Percentiles rank a stretch among this genome's conserved stretches.
phyloP scores from a whole-genome alignment of 768 basidiomycete species.

The Lactifluus rugatus region DNA sequence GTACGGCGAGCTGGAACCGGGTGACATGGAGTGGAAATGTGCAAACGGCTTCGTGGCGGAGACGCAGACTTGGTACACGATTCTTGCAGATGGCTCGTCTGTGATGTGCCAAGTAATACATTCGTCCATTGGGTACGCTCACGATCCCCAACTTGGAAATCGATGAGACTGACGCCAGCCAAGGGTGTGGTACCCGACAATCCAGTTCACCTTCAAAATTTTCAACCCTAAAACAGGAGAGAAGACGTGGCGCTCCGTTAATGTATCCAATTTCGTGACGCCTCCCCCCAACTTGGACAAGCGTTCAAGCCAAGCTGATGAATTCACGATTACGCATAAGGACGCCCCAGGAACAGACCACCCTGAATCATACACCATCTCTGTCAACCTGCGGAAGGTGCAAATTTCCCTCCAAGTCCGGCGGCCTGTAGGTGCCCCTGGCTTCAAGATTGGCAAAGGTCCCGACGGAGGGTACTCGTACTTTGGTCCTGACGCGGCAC shows the following conservation, averaged over 20 bases:
- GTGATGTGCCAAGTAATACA: constrained; percentile 83
- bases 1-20: constrained; percentile 64
- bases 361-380: constrained; percentile 72
- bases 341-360: constrained; percentile 43
- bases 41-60: constrained; percentile 80
- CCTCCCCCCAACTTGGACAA: constrained; percentile 75
- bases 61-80: constrained; percentile 81
- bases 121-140: constrained; percentile 74
- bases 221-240: constrained; percentile 70
- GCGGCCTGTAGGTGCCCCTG: constrained; percentile 61
- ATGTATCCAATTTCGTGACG: constrained; percentile 69
- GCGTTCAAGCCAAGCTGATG: constrained; percentile 76
- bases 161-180: constrained; percentile 7
- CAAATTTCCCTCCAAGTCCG: constrained; percentile 69
- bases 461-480: constrained; percentile 84
- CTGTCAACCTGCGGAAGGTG: constrained; percentile 71
- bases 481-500: constrained; percentile 60
- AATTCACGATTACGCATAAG: constrained; percentile 71
- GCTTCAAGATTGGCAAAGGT: constrained; percentile 88
- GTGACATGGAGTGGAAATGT: constrained; percentile 78
- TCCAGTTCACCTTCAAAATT: constrained; percentile 89
- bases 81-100: constrained; percentile 68
- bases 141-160: constrained; percentile 8
- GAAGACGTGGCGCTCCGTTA: constrained; percentile 77
- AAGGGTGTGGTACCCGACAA: constrained; percentile 88